Percentiles rank a stretch among this genome's conserved stretches.
phyloP scores from a whole-genome alignment of 352 stramenopile species.

The Plasmopara muralis region DNA sequence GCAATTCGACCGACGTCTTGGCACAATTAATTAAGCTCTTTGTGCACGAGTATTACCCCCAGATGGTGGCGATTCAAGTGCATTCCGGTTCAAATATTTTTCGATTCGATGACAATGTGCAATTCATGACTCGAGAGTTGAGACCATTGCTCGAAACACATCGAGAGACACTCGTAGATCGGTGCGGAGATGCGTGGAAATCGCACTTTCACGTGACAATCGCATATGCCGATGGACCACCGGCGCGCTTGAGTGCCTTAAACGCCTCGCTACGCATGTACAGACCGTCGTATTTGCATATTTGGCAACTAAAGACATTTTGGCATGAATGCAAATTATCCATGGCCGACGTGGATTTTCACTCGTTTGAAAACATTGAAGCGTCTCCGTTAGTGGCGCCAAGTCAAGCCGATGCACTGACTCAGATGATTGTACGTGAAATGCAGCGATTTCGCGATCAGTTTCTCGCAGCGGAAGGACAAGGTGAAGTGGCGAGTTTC shows the following conservation, averaged over 20 bases:
- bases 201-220: conserved; percentile 94
- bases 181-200: conserved; percentile 89
- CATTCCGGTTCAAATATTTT: conserved; percentile 97
- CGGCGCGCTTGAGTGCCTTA: conserved; percentile 92
- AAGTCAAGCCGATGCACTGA: conserved; percentile 73
- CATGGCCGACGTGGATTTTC: conserved; percentile 94
- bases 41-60: conserved; percentile 87
- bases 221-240: conserved; percentile 94
- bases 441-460: conserved; percentile 86
- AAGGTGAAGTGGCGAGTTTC: conserved; percentile 91
- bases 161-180: conserved; percentile 88
- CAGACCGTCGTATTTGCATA: conserved; percentile 93
- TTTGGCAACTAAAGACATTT: conserved; percentile 99
- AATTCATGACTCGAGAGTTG: conserved; percentile 95
- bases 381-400: conserved; percentile 87
- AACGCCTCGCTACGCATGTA: conserved; percentile 94
- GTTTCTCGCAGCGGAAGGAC: conserved; percentile 63
- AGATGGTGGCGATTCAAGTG: conserved; percentile 91
- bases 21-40: conserved; percentile 91
- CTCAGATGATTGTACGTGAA: conserved; percentile 87
- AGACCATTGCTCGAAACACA: conserved; percentile 92
- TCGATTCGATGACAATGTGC: conserved; percentile 93
- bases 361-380: conserved; percentile 97
- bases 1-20: conserved; percentile 94
- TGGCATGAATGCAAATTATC: conserved; percentile 96